Conservation (phyloP, 805 yeast species). For the Candida parachauliodes region DNA sequence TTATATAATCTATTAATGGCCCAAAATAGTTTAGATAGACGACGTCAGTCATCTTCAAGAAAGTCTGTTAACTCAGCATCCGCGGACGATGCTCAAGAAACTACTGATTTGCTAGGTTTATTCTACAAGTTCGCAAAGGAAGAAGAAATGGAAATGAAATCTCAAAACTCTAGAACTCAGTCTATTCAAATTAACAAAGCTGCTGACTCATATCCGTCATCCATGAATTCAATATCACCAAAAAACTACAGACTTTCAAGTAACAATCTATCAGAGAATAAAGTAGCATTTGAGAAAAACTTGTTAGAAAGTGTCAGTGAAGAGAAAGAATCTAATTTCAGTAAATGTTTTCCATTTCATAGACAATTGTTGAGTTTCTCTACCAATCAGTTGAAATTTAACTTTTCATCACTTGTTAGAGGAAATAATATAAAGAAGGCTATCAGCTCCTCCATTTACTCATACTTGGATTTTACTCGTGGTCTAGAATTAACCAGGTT, state of each 20-base stretch:
- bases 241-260: conserved; percentile 6
- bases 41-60: conserved; percentile 22
- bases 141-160: conserved; percentile 14
- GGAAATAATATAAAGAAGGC: conserved; percentile 23
- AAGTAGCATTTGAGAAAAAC: conserved; percentile 14
- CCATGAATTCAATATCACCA: conserved; percentile 13
- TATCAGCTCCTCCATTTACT: conserved; percentile 27
- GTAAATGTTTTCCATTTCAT: conserved; percentile 80
- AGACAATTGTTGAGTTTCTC: conserved; percentile 53
- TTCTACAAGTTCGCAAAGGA: conserved; percentile 42
- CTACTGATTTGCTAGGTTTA: conserved; percentile 31
- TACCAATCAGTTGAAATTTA: conserved; percentile 49
- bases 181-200: conserved; percentile 11
- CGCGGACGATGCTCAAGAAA: conserved; percentile 12
- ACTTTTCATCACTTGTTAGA: conserved; percentile 17
- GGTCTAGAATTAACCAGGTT: conserved; percentile 63
- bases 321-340: conserved; percentile 61
- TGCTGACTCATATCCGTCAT: conserved; percentile 1
- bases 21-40: conserved; percentile 4
- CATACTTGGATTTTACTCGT: conserved; percentile 22
- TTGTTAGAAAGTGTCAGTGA: conserved; percentile 24
- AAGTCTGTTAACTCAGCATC: conserved; percentile 13
- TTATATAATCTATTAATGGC: conserved; percentile 23
- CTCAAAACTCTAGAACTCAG: neutral
- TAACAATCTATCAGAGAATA: neutral